These are phyloP conservation scores for Fusarium keratoplasticum DNA, from an alignment of 2,329 filamentous ascomycete species.

Conservation along the genomic window DNA sequence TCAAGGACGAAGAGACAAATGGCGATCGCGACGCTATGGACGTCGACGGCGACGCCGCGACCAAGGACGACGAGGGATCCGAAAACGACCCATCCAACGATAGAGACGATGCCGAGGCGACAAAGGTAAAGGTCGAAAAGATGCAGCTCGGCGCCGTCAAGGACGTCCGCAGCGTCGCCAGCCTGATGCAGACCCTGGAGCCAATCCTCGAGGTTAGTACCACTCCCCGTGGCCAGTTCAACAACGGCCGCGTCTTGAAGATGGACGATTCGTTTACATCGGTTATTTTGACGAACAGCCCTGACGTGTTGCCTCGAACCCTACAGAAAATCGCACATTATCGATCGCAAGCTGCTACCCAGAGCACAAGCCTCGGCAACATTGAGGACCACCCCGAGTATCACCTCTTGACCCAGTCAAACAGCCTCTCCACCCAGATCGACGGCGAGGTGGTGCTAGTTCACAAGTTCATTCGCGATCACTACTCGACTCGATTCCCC, in stretches of 20 bases:
- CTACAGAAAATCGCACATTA: constrained; percentile 83
- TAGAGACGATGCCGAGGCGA: constrained; percentile 73
- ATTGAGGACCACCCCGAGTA: constrained; percentile 95
- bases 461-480: constrained; percentile 96
- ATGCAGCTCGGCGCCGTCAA: constrained; percentile 79
- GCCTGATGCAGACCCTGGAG: constrained; percentile 83
- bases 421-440: constrained; percentile 90
- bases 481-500: constrained; percentile 93
- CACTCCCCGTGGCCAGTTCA: constrained; percentile 36
- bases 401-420: constrained; percentile 87
- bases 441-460: constrained; percentile 92
- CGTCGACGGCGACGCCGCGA: constrained; percentile 45
- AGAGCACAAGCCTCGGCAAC: constrained; percentile 77
- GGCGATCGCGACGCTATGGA: constrained; percentile 67
- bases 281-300: constrained; percentile 66
- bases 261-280: constrained; percentile 70
- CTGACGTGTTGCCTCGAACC: constrained; percentile 70
- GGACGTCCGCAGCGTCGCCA: constrained; percentile 83
- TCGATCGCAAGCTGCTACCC: constrained; percentile 75
- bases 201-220: constrained; percentile 83
- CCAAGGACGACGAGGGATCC: constrained; percentile 65
- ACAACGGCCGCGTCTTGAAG: constrained; percentile 29
- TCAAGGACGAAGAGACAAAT: constrained; percentile 55
- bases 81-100: constrained; percentile 56
- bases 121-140: constrained; percentile 84